Evolutionary conservation across 768 basidiomycete species (phyloP), one percentile per base, ranked within the genome.

Genomic region (Gymnopilus dilepis): DNA sequence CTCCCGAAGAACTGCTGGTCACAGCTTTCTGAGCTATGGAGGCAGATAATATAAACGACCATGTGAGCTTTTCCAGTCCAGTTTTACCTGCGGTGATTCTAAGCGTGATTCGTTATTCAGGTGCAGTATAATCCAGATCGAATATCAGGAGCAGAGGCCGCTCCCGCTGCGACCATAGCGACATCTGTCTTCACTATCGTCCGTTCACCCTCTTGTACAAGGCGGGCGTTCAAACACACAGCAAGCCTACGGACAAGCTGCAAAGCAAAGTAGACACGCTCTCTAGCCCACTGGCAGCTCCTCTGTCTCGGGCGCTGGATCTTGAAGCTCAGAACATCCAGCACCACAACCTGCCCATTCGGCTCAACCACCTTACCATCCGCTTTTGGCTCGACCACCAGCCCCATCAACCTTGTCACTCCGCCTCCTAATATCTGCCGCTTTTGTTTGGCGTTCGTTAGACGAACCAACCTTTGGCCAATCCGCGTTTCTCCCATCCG

Each of bases 1-100:
- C 88, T 0, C 84, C 84, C 0, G 95, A 96, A 68, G 95, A 97
- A 73, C 74, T 96, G 45, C 82, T 91, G 43, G 76, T 89, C 34
- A 87, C 82, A 63, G 90, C 90, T 6, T 78, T 80, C 2, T 73
- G 77, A 7, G 89, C 91, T 0, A 64, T 83, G 21, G 79, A 81
- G 61, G 77, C 79, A 6, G 86, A 86, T n/a, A 86, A 81, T 51
- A 65, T 77, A 6, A 79, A 83, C 38, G 86, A 87, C 79, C 95
- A 95, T 72, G 94, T 93, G 65, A 64, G 89, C 79, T n/a, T 58
- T 34, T 28, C 28, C 41, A 4, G 11, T 37, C 15, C n/a, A n/a
- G n/a, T n/a, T n/a, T 9, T 19, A 11, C 26, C 31, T 48, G 22
- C 12, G 28, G 50, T 41, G 11, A 40, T n/a, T 37, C n/a, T n/a